Evolutionary conservation across 2,329 filamentous ascomycete species (phyloP).

Genomic region (Calycina herbarum): DNA sequence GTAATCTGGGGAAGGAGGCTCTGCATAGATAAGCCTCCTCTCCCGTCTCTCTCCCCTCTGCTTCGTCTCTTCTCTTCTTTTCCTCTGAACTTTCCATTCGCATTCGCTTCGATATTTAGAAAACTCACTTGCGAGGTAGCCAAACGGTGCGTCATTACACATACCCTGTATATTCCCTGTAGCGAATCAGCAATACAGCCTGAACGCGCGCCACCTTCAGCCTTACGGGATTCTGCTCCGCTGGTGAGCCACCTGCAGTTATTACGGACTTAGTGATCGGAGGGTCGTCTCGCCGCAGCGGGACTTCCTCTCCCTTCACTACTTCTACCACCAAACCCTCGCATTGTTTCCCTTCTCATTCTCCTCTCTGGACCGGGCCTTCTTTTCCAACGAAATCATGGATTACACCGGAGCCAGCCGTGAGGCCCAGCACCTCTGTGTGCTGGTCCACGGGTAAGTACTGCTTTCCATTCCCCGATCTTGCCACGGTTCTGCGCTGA

Average conservation of each 20-base stretch:
- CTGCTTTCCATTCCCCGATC: background rate
- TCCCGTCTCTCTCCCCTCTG: too few species aligned
- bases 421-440: constrained; percentile 69
- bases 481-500: constrained; percentile 12
- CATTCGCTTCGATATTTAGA: too few species aligned
- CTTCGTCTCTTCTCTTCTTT: too few species aligned
- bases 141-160: too few species aligned
- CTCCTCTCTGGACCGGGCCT: constrained; percentile 40
- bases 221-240: background rate
- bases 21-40: too few species aligned
- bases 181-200: background rate
- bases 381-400: constrained; percentile 41
- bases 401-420: constrained; percentile 52
- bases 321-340: constrained; percentile 35
- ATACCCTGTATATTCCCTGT: background rate
- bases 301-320: constrained; percentile 37
- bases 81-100: too few species aligned
- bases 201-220: background rate
- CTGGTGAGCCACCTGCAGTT: background rate
- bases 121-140: too few species aligned
- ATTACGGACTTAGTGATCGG: constrained; percentile 26
- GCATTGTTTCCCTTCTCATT: constrained; percentile 38
- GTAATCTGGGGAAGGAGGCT: too few species aligned
- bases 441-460: constrained; percentile 67
- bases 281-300: constrained; percentile 42